Conservation (phyloP, 441 rosid genomes). For the Populus hybrid region DNA sequence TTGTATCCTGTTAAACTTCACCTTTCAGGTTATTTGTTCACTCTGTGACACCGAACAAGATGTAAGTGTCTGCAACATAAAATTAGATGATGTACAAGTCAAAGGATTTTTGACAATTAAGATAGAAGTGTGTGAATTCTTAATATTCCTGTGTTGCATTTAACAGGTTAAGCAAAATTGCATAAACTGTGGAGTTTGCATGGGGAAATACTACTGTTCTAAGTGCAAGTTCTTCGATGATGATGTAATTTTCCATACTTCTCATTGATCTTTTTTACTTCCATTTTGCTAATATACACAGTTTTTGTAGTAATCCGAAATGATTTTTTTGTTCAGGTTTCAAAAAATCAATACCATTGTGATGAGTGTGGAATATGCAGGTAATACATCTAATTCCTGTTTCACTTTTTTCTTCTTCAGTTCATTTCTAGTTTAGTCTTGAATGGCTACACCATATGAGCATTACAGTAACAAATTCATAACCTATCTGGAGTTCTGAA, state of each 20-base stretch:
- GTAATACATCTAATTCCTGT: conserved; percentile 21
- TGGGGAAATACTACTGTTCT: conserved; percentile 75
- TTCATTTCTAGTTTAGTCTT: background rate
- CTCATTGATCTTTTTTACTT: background rate
- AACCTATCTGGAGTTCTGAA: background rate
- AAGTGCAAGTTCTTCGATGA: conserved; percentile 78
- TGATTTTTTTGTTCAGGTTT: conserved; percentile 35
- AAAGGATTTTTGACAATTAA: background rate
- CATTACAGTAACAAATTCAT: background rate
- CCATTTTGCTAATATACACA: background rate
- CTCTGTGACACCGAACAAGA: conserved; percentile 75
- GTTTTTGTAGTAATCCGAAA: conserved; percentile 12
- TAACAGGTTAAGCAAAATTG: conserved; percentile 62
- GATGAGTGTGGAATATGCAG: conserved; percentile 71
- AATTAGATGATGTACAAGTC: background rate
- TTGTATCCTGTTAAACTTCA: background rate
- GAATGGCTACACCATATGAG: background rate
- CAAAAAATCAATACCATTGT: conserved; percentile 67
- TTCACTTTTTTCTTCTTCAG: background rate
- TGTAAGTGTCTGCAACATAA: conserved; percentile 35
- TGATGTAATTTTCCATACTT: conserved; percentile 46
- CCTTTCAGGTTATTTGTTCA: conserved; percentile 65
- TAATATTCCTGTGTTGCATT: conserved; percentile 12
- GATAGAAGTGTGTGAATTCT: background rate
- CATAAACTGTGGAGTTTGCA: conserved; percentile 63